These are phyloP conservation scores for Geum urbanum DNA, from an alignment of 306 rosid genomes.

Conservation along the genomic window DNA sequence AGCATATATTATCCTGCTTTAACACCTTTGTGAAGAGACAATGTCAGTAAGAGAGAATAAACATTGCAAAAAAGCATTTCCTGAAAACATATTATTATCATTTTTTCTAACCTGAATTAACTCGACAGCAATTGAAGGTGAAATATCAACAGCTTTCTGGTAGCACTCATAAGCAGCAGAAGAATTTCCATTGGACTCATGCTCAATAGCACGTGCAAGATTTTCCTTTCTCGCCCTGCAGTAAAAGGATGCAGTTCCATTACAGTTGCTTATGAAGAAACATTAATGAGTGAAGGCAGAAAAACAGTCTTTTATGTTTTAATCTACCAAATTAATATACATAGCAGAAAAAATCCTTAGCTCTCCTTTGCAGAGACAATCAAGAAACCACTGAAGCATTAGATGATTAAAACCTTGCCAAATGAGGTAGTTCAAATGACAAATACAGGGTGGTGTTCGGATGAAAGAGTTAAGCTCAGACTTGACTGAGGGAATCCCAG, in stretches of 20 bases:
- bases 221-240: conserved; percentile 76
- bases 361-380: background rate
- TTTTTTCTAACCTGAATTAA: conserved; percentile 57
- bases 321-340: background rate
- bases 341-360: background rate
- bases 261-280: background rate
- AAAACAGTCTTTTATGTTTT: background rate
- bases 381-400: background rate
- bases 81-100: too few species aligned
- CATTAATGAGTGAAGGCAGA: background rate
- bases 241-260: conserved; percentile 3
- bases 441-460: background rate
- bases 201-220: conserved; percentile 74
- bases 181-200: conserved; percentile 70
- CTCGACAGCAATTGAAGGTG: conserved; percentile 66
- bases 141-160: conserved; percentile 95
- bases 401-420: background rate
- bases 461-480: background rate
- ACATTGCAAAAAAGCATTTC: too few species aligned
- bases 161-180: conserved; percentile 87
- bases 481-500: background rate
- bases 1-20: conserved; percentile 66
- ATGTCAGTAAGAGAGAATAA: conserved; percentile 14
- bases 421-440: background rate
- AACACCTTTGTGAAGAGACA: conserved; percentile 48